Base-by-base conservation (phyloP, 768 basidiomycete genomes). In the Trichaptum fuscoviolaceum region DNA sequence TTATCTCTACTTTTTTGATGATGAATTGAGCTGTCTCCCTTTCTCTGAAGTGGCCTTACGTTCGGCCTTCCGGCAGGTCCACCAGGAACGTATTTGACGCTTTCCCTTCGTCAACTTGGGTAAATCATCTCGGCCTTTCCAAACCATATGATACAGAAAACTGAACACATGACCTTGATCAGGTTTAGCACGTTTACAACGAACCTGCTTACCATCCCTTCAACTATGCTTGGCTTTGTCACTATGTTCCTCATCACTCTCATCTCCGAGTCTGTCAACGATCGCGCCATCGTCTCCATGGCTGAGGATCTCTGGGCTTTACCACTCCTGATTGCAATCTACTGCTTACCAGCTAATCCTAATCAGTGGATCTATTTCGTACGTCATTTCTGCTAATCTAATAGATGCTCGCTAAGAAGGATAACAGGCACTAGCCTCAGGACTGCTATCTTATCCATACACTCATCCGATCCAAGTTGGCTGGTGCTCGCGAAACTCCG, bases 131-230 rank as follows among this genome's bases (percentile, higher is more conserved):
- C 30, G 18, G 34, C 7, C 42, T 66, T 36, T 23, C 15, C 25
- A 27, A 27, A 66, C 52, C 64, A n/a, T 58, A n/a, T n/a, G 26
- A 57, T 20, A n/a, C 25, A 30, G 12, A 15, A 6, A 2, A 5
- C 20, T 52, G 42, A 57, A 63, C 15, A 30, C 17, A 57, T 23
- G 23, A 64, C 59, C 42, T 25, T 1, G 18, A 61, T 26, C 63
- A 85, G 87, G 10, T 90, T 88, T 72, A 76, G 74, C 63, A 89
- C 87, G 5, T 85, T 88, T 72, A 71, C 81, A 58, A 84, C 84
- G 23, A 90, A 88, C 72, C 75, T 90, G 36, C 76, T 90, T 26
- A 82, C 81, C 5, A 88, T 90, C 65, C 88, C 87, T 0, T 82
- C 80, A 1, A 79, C 79, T 2, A 79, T 84, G 10, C 74, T 80